Conservation (phyloP, 2,329 filamentous ascomycete genomes). For the Penicillium sp. region DNA sequence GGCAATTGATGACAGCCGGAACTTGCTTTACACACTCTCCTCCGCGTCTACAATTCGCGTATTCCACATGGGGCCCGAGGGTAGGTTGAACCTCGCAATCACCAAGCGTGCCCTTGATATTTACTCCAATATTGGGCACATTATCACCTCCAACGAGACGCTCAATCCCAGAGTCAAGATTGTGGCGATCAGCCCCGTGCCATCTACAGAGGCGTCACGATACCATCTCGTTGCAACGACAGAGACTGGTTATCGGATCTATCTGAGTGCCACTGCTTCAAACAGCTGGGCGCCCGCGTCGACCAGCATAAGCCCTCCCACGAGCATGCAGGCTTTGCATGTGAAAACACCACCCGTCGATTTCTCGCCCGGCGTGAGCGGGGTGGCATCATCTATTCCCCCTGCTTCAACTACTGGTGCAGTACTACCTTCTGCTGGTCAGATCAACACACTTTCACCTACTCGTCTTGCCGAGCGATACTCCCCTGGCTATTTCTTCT, state of each 20-base stretch:
- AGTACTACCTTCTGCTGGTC: slow-evolving; percentile 34
- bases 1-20: slow-evolving; percentile 81
- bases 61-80: slow-evolving; percentile 72
- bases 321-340: slow-evolving; percentile 96
- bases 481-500: slow-evolving; percentile 86
- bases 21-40: slow-evolving; percentile 86
- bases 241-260: slow-evolving; percentile 83
- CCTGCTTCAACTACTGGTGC: slow-evolving; percentile 27
- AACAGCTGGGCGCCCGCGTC: slow-evolving; percentile 53
- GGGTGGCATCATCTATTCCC: slow-evolving; percentile 14
- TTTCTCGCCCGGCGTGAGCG: slow-evolving; percentile 19
- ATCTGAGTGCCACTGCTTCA: slow-evolving; percentile 82
- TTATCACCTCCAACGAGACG: slow-evolving; percentile 67
- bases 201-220: slow-evolving; percentile 75
- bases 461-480: slow-evolving; percentile 53
- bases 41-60: slow-evolving; percentile 83
- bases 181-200: slow-evolving; percentile 80
- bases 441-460: slow-evolving; percentile 44
- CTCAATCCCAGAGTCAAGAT: slow-evolving; percentile 70
- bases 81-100: slow-evolving; percentile 53
- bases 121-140: slow-evolving; percentile 74
- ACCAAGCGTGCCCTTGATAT: slow-evolving; percentile 53
- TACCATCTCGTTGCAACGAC: slow-evolving; percentile 88
- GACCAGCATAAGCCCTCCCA: slow-evolving; percentile 65
- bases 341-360: slow-evolving; percentile 80